Evolutionary conservation across 148 eudicot genomes (phyloP), one percentile per base, ranked within the genome.

Genomic region (Vaccinium myrtillus): DNA sequence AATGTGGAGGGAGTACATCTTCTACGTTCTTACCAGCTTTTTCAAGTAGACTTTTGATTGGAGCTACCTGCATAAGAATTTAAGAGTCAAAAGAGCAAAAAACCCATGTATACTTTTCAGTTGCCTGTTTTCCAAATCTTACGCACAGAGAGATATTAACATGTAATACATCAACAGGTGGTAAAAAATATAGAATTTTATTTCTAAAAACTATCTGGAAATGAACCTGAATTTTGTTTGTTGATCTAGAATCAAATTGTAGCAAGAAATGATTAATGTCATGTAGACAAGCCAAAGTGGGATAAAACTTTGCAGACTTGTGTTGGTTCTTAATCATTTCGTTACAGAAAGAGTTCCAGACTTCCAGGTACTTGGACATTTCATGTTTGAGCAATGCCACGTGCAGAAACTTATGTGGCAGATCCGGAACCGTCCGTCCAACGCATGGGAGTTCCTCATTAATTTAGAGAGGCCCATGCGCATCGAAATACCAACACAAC

Each of bases 1-100:
- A 92, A 87, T 91, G 67, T 16, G 94, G 97, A 56, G 90, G 46
- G 36, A 96, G 89, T 63, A 73, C 12, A 43, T 92, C 83, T 58
- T 86, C 79, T 74, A 91, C 86, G 63, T 86, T 87, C 32, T 76
- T 67, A 70, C 88, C 87, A 23, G 77, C 86, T 32, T 81, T 65
- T 53, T 88, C 84, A 51, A 95, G 84, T 78, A 80, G 65, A 77
- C 83, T 84, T 63, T 83, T 74, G 56, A 78, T 61, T 10, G 95
- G 93, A 39, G 56, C 70, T 58, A 92, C 91, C 95, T 92, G 90
- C 86, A 78, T 48, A n/a, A n/a, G 13, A 54, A 16, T 30, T 1
- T 11, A 58, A 80, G 81, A 19, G 6, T 3, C 30, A 25, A 51
- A 25, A 25, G 79, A 8, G 16, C 8, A 79, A 4, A 67, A 67